These are phyloP conservation scores for Leptographium radiaticola DNA, from an alignment of 2,329 filamentous ascomycete genomes.

Conservation along the genomic window DNA sequence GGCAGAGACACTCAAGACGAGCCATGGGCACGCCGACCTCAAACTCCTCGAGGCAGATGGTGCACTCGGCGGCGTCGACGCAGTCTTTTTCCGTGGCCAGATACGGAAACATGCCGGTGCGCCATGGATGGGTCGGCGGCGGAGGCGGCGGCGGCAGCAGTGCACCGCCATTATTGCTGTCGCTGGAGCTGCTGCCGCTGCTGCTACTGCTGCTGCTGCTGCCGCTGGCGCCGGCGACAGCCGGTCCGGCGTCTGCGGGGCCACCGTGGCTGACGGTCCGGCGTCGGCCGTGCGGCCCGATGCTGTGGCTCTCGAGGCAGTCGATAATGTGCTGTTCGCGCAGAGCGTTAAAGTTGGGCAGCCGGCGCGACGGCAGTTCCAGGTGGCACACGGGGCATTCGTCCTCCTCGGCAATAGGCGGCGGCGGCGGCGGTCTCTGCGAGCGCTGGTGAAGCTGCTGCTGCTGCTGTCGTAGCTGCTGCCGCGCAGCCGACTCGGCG, in stretches of 20 bases:
- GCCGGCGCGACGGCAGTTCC: slow-evolving; percentile 48
- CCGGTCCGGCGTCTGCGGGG: slow-evolving; percentile 8
- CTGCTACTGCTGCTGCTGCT: slow-evolving; percentile 9
- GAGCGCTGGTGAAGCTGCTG: neutral
- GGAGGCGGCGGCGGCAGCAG: neutral
- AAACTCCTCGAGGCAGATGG: slow-evolving; percentile 55
- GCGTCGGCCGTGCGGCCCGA: neutral
- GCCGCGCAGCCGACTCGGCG: neutral
- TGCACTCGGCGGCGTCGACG: slow-evolving; percentile 54
- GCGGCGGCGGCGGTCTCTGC: neutral
- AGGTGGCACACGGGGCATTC: slow-evolving; percentile 66
- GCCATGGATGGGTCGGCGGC: slow-evolving; percentile 24
- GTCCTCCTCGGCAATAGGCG: slow-evolving; percentile 53
- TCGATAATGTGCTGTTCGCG: slow-evolving; percentile 45
- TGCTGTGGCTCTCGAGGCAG: slow-evolving; percentile 43
- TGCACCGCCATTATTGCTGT: neutral
- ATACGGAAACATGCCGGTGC: slow-evolving; percentile 52
- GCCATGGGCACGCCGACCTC: slow-evolving; percentile 49
- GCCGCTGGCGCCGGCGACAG: slow-evolving; percentile 9
- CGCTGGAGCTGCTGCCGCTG: neutral
- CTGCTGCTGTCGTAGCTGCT: slow-evolving; percentile 9
- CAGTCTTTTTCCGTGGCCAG: slow-evolving; percentile 55
- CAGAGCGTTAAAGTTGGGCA: slow-evolving; percentile 39
- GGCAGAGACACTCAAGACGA: slow-evolving; percentile 52
- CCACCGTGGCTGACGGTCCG: neutral